These are phyloP conservation scores for Bipolaris gigantea DNA, from an alignment of 2,329 filamentous ascomycete species.

Conservation along the genomic window DNA sequence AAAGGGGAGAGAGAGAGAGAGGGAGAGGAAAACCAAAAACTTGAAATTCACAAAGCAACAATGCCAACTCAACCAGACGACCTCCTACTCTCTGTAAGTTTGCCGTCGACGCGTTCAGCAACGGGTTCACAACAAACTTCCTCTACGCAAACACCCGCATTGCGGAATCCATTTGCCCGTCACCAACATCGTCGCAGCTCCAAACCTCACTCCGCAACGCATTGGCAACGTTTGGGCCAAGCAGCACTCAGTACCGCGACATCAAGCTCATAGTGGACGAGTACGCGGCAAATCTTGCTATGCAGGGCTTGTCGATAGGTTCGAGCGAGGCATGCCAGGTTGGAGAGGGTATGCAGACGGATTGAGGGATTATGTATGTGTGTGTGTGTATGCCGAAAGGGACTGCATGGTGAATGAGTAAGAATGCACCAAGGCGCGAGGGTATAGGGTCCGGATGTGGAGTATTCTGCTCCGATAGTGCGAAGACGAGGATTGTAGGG, in stretches of 20 bases:
- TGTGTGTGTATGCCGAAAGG: too few species aligned
- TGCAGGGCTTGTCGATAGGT: slow-evolving; percentile 21
- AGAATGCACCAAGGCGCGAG: too few species aligned
- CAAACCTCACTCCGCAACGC: slow-evolving; percentile 42
- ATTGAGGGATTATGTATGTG: neutral
- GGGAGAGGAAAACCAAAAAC: neutral
- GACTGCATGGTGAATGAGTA: too few species aligned
- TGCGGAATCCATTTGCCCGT: too few species aligned
- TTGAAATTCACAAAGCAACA: neutral
- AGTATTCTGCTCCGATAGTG: too few species aligned
- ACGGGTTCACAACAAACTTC: neutral
- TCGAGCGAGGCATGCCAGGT: neutral
- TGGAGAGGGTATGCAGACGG: slow-evolving; percentile 1
- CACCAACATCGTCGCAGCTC: slow-evolving; percentile 25
- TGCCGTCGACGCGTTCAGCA: neutral
- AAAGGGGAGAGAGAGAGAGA: too few species aligned
- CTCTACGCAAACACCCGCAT: neutral
- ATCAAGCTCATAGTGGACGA: slow-evolving; percentile 40
- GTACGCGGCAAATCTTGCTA: slow-evolving; percentile 31
- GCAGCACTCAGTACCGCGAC: slow-evolving; percentile 34
- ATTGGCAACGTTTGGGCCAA: slow-evolving; percentile 36
- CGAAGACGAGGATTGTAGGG: too few species aligned
- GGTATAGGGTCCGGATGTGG: too few species aligned
- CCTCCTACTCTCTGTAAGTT: slow-evolving; percentile 34
- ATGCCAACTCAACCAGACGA: slow-evolving; percentile 33